phyloP scores from a whole-genome alignment of 192 early-diverging fungal genomes.

The Obelidium mucronatum region DNA sequence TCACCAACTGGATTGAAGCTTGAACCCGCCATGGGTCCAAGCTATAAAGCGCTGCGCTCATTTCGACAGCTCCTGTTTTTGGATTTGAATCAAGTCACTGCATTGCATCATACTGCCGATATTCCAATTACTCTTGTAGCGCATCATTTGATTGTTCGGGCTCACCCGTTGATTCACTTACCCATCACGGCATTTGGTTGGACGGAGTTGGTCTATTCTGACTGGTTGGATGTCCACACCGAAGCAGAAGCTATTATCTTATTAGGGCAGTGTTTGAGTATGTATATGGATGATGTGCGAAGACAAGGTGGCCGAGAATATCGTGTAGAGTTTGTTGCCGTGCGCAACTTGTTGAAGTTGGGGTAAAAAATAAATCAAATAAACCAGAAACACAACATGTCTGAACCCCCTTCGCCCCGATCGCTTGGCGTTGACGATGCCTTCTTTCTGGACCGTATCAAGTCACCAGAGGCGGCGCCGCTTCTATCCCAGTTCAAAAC shows the following conservation, averaged over 20 bases:
- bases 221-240: conserved; percentile 71
- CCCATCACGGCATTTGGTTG: conserved; percentile 65
- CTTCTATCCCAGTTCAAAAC: conserved; percentile 45
- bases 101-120: conserved; percentile 56
- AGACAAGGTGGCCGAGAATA: conserved; percentile 42
- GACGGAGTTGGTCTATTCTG: conserved; percentile 68
- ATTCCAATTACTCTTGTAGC: conserved; percentile 59
- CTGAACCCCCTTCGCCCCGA: too few relatives aligned
- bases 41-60: conserved; percentile 63
- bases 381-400: background rate
- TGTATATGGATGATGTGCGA: conserved; percentile 50
- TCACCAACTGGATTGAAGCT: conserved; percentile 62
- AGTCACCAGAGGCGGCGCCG: conserved; percentile 41
- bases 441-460: conserved; percentile 50
- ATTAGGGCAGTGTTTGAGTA: conserved; percentile 49
- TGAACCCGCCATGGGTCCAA: conserved; percentile 61
- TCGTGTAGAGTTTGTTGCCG: conserved; percentile 39
- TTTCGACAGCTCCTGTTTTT: conserved; percentile 73
- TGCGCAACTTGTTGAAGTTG: conserved; percentile 27
- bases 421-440: too few relatives aligned
- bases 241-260: conserved; percentile 56
- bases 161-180: conserved; percentile 58
- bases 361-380: background rate
- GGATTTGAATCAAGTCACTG: conserved; percentile 60
- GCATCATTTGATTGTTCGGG: conserved; percentile 70